These are phyloP conservation scores for Tetracentron sinense DNA, from an alignment of 164 flowering plant genomes.

Conservation along the genomic window DNA sequence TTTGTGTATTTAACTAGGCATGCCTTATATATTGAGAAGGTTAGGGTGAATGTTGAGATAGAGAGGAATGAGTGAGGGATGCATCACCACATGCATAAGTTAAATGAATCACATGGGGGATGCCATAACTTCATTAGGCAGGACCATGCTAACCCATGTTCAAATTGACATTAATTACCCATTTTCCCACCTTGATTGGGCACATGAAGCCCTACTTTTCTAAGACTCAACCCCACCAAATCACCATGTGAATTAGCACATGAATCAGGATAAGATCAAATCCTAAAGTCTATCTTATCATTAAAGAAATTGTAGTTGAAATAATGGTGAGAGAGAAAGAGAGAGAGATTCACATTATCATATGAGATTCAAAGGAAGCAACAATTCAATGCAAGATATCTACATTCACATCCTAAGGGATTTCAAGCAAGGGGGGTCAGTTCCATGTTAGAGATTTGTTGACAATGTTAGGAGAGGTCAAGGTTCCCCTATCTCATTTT, in stretches of 20 bases:
- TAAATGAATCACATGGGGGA: slow-evolving; percentile 28
- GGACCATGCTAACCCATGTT: slow-evolving; percentile 21
- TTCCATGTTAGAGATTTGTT: too few species aligned
- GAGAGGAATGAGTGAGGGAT: not conserved
- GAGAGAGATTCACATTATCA: not conserved
- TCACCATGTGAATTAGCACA: slow-evolving; percentile 19
- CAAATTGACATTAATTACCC: slow-evolving; percentile 9
- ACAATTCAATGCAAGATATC: not conserved
- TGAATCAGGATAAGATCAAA: not conserved
- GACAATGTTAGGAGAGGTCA: too few species aligned
- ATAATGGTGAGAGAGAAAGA: not conserved
- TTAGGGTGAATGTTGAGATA: slow-evolving; percentile 15
- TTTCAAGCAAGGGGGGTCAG: too few species aligned
- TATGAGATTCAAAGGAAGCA: not conserved
- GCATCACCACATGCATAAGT: slow-evolving; percentile 36
- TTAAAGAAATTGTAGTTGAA: not conserved
- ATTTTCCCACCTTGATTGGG: slow-evolving; percentile 12
- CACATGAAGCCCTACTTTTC: slow-evolving; percentile 21
- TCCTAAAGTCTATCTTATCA: too few species aligned
- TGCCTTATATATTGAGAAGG: too few species aligned
- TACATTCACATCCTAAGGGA: not conserved
- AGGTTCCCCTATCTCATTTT: too few species aligned
- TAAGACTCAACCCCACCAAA: slow-evolving; percentile 11
- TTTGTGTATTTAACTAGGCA: not conserved
- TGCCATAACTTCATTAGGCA: slow-evolving; percentile 20